Base-by-base conservation (phyloP, 1,284 basidiomycete genomes). In the Erythrobasidium hasegawianum region DNA sequence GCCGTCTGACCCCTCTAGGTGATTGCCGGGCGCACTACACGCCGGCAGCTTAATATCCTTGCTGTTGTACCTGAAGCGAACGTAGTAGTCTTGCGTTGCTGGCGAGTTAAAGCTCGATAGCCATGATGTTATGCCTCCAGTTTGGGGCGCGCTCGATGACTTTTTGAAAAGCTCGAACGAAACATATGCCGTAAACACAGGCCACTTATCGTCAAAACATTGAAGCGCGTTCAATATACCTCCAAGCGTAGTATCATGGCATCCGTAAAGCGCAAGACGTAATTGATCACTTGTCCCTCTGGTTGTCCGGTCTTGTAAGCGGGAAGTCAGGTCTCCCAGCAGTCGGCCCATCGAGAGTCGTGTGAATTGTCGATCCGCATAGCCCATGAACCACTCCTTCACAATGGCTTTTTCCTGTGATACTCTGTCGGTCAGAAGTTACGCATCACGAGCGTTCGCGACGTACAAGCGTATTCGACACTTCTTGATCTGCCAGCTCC, bases 261-360 rank as follows among this genome's bases (percentile, higher is more conserved):
- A 71, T 9, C 67, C 62, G 33, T 74, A 71, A 18, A 74, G 53
- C 1, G 62, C 68, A 11, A 74, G 24, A 14, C 65, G 53, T n/a
- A 67, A 26, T 14, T 59, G 57, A 14, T 65, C 64, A 11, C 57
- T 43, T 8, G 14, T 18, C 9, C 68, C 62, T n/a, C 62, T 50
- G 5, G 20, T 33, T 1, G 60, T 41, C 59, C 72, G 68, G 1
- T 53, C 27, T 8, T 70, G 54, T 26, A 72, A 54, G 0, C 55
- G 55, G 8, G 27, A 27, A 1, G 61, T 45, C 3, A 74, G 53
- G 27, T 69, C 68, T 2, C 67, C 68, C 14, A 73, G 40, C 14
- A 74, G 47, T 9, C 73, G 67, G 2, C 73, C 73, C 73, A 74
- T 74, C 14, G 72, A 66, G 18, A 74, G 67, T 16, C 61, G 53